These are phyloP conservation scores for Thalassiosira ordinaria DNA, from an alignment of 352 stramenopile species.

Conservation along the genomic window DNA sequence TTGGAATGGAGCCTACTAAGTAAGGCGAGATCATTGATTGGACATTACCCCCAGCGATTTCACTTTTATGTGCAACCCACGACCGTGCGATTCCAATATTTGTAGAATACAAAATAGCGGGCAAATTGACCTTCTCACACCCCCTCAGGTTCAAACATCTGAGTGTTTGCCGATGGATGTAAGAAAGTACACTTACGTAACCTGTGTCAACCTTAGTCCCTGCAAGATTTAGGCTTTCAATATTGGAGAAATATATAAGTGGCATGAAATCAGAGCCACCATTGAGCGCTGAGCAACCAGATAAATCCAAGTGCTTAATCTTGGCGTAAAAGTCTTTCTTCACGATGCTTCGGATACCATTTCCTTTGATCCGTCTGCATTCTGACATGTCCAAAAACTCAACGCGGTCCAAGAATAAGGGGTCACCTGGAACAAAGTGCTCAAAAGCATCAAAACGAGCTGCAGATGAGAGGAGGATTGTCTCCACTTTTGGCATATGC, in stretches of 20 bases:
- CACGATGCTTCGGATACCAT: not conserved
- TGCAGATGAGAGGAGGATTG: constrained; percentile 13
- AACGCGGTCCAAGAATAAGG: constrained; percentile 1
- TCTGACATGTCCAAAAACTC: constrained; percentile 17
- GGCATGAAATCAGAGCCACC: not conserved
- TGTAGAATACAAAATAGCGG: not conserved
- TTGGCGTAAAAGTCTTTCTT: no score
- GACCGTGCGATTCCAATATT: not conserved
- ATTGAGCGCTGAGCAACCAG: constrained; percentile 20
- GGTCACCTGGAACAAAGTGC: not conserved
- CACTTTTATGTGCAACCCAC: not conserved
- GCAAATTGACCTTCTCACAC: constrained; percentile 23
- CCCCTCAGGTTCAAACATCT: constrained; percentile 18
- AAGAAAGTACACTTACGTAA: constrained; percentile 24
- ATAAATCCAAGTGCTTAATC: constrained; percentile 34
- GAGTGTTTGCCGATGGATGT: constrained; percentile 21
- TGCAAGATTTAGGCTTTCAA: constrained; percentile 32
- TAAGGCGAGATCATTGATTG: not conserved
- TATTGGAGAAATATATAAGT: not conserved
- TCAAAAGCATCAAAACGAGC: constrained; percentile 15
- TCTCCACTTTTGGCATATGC: constrained; percentile 27
- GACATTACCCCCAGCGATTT: constrained; percentile 1
- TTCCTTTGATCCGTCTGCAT: not conserved
- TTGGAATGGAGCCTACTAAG: not conserved
- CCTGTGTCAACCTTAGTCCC: constrained; percentile 19